Evolutionary conservation across 768 basidiomycete species (phyloP), one percentile per base, ranked within the genome.

Genomic region (Boletus pseudo-olivaceus): DNA sequence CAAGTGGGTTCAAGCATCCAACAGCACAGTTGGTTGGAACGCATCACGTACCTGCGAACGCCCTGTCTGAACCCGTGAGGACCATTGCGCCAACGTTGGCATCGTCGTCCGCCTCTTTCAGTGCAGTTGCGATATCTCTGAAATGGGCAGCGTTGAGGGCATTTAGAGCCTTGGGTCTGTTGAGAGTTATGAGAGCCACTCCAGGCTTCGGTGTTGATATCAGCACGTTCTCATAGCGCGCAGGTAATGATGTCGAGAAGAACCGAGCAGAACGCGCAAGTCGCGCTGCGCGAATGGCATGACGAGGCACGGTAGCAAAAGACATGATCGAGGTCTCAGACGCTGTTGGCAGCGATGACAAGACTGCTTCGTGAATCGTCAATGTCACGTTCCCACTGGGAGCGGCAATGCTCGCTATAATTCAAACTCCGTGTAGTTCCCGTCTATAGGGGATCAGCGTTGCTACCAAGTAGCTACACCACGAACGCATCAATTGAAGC

Each of bases 141-240:
- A 98, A 88, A 54, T 98, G 78, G 7, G 88, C 84, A 23, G 83
- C 81, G 62, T 79, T 87, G 55, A 99, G 78, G 4, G 97, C 95
- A 67, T 97, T 98, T 54, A 95, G 75, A 17, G 88, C 88, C 62
- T 93, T 93, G 26, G 93, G 93, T 41, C 93, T 81, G 73, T 96
- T 93, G 63, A 96, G 78, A 14, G 88, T 90, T 65, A 96, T 83
- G 63, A 95, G 83, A n/a, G 81, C 75, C 40, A 91, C 86, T 19
- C 78, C 77, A 4, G 83, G 82, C 49, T 84, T 79, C 1, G 90
- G 89, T 54, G 78, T 78, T 4, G 87, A 83, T 17, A 82, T 79
- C 40, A 91, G 73, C 66, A 92, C 87, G 63, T 83, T 77, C 63
- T 82, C 78, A 72, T 86, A 89, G 51, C 76, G 67, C 20, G 63